Evolutionary conservation across 1,284 basidiomycete genomes (phyloP), one percentile per base, ranked within the genome.

Genomic region (Ganoderma lingzhi): DNA sequence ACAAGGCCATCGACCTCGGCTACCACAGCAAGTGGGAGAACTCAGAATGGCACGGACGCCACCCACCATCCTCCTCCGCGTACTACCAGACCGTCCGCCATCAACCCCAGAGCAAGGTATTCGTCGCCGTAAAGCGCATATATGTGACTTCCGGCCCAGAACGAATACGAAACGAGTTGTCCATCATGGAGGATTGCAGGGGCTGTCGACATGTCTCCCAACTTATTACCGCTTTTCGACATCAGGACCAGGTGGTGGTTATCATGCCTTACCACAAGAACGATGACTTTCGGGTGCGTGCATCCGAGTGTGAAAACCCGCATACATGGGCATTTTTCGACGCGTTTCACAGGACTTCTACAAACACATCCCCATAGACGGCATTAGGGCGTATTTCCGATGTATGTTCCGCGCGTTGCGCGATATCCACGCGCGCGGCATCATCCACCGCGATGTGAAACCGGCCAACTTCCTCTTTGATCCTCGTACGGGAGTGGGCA

Each of bases 391-490:
- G 64, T 99, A 99, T 83, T 93, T 99, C 76, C 90, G 92, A 53
- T 97, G 94, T 78, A 90, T 99, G 78, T 92, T 99, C 79, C 92
- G 94, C 28, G 96, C 96, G 1, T 81, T 99, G 64, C 90, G 93
- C 63, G 96, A 97, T 75, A 93, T 96, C 30, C 98, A 99, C 79
- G 83, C 89, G n/a, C 86, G 95, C 62, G 90, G 88, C 8, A 93
- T 99, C 77, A 94, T 99, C 63, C 97, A 99, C 82, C 95, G 97
- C 45, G 97, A 99, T 80, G 95, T 99, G 76, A 99, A 99, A 79
- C 98, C 97, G 19, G 97, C 97, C 71, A 99, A 99, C 81, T 99
- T 99, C 78, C 87, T 99, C 42, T 99, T 95, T 80, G 95, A 99
- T 80, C 92, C 95, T 41, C 88, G 87, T 58, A 93, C 91, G 4